A percentile compares a stretch with the other conserved stretches of the same genome.
phyloP scores from a whole-genome alignment of 1,139 yeast genomes.

The Suhomyces coccinellae region DNA sequence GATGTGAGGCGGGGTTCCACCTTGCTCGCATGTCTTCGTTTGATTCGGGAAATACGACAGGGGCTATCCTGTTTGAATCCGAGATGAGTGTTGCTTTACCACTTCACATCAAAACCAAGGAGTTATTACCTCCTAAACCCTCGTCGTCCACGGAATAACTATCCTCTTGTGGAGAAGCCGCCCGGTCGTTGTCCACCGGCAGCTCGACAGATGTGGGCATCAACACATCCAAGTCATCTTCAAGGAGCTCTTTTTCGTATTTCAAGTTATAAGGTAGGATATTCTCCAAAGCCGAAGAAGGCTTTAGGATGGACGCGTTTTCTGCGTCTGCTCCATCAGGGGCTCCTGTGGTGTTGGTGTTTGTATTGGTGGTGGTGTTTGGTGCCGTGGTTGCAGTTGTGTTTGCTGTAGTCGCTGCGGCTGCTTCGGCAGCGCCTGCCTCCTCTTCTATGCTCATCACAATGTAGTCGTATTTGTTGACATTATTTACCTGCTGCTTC shows the following conservation, averaged over 20 bases:
- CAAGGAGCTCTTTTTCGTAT: conserved; percentile 26
- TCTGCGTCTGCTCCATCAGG: conserved; percentile 2
- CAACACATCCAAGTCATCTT: conserved; percentile 27
- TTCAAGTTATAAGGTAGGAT: conserved; percentile 35
- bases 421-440: conserved; percentile 10
- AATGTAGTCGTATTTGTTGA: conserved; percentile 33
- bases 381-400: neutral
- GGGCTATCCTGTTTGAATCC: too few species aligned
- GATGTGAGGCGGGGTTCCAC: too few species aligned
- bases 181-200: conserved; percentile 5
- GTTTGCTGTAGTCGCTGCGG: neutral
- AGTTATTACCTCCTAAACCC: conserved; percentile 21
- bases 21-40: too few species aligned
- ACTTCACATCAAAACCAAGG: conserved; percentile 15
- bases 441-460: conserved; percentile 26
- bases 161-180: conserved; percentile 5
- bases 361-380: neutral
- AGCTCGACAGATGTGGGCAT: neutral
- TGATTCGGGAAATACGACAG: too few species aligned
- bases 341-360: neutral
- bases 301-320: conserved; percentile 18
- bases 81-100: too few species aligned
- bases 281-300: conserved; percentile 23
- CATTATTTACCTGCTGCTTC: conserved; percentile 25
- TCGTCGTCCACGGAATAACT: conserved; percentile 14